Evolutionary conservation across 495 filamentous ascomycete species (phyloP).

Genomic region (Astrothelium subdiscretum): DNA sequence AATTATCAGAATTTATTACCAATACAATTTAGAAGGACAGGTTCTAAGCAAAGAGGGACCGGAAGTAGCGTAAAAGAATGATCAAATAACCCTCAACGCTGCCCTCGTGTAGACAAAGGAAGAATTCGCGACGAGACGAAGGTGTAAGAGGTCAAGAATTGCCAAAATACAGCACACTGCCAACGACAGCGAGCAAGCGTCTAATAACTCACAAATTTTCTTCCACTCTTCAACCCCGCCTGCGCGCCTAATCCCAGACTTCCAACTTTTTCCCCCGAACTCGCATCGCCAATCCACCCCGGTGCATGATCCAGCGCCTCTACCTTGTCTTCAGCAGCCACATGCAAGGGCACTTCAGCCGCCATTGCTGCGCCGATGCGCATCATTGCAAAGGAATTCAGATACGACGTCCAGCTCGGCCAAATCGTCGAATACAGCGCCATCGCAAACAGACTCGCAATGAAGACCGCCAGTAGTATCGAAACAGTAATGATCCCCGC

Average conservation of each 20-base stretch:
- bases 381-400: constrained; percentile 26
- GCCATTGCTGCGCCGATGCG: constrained; percentile 17
- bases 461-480: constrained; percentile 15
- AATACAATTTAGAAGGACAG: background rate
- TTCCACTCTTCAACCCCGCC: background rate
- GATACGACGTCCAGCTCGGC: constrained; percentile 18
- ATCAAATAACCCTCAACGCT: no score
- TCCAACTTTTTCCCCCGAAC: background rate
- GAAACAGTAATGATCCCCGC: constrained; percentile 19
- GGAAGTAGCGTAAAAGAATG: no score
- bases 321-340: background rate
- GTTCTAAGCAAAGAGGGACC: background rate
- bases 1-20: no score
- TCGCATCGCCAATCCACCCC: background rate
- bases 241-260: background rate
- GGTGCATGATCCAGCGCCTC: background rate
- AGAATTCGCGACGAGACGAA: no score
- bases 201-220: background rate
- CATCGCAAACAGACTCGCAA: constrained; percentile 13
- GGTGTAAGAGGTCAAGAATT: no score
- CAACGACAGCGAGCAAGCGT: no score
- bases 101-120: no score
- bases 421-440: constrained; percentile 14
- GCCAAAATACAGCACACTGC: no score
- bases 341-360: background rate